Percentiles rank a stretch among this genome's conserved stretches.
Evolutionary conservation across 2,329 filamentous ascomycete genomes (phyloP).

Genomic region (Raffaelea arxii): DNA sequence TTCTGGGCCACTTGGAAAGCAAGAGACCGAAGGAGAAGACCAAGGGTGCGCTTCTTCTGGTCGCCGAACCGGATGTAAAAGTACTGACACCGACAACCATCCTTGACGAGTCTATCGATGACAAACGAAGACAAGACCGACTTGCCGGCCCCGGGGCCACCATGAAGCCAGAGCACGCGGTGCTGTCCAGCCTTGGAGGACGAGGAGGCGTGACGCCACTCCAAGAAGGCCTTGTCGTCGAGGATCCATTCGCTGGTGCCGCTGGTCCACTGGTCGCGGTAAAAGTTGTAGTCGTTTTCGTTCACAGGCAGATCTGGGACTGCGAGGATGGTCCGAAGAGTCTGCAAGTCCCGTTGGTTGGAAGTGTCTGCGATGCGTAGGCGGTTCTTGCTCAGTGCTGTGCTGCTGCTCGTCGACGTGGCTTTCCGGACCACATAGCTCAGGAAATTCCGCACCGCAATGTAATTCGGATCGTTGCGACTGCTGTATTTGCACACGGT

Average conservation of each 20-base stretch:
- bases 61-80: not conserved
- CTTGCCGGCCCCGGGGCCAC: not conserved
- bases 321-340: not conserved
- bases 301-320: not conserved
- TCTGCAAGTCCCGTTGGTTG: not conserved
- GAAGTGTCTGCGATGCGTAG: not conserved
- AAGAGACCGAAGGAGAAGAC: not conserved
- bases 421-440: not conserved
- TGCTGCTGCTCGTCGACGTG: not conserved
- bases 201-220: not conserved
- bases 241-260: conserved; percentile 4
- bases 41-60: not conserved
- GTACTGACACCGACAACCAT: not conserved
- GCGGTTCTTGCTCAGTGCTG: not conserved
- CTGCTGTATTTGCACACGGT: conserved; percentile 13
- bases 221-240: not conserved
- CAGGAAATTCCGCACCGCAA: not conserved
- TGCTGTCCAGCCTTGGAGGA: not conserved
- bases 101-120: not conserved
- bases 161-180: conserved; percentile 2
- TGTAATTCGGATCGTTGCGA: not conserved
- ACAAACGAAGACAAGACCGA: not conserved
- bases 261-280: not conserved
- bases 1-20: not conserved
- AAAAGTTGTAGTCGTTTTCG: conserved; percentile 3